Evolutionary conservation across 352 stramenopile species (phyloP).

Genomic region (Pythium brachiatum): DNA sequence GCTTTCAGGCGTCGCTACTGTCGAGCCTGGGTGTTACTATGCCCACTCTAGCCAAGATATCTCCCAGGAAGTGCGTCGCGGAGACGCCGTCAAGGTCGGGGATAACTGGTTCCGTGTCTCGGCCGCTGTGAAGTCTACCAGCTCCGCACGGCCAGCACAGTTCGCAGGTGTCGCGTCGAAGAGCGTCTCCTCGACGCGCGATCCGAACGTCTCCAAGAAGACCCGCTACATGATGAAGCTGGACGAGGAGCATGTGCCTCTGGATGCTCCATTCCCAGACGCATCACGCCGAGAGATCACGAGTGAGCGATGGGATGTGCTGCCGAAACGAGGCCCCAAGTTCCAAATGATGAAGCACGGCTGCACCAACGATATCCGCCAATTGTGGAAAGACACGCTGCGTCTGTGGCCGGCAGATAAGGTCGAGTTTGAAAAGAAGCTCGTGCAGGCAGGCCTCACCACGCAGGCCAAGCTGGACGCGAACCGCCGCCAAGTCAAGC

Average conservation of each 20-base stretch:
- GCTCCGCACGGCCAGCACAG: conserved; percentile 51
- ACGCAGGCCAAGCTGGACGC: conserved; percentile 84
- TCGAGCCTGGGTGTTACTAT: conserved; percentile 73
- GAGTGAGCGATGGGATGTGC: conserved; percentile 69
- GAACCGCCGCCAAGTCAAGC: conserved; percentile 72
- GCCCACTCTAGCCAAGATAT: conserved; percentile 64
- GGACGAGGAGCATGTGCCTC: conserved; percentile 74
- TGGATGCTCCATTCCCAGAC: conserved; percentile 79
- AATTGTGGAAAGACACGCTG: conserved; percentile 79
- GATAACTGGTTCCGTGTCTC: conserved; percentile 85
- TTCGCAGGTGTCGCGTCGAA: conserved; percentile 74
- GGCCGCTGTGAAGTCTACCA: conserved; percentile 71
- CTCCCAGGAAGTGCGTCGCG: conserved; percentile 64
- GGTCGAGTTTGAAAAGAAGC: conserved; percentile 72
- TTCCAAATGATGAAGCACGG: conserved; percentile 82
- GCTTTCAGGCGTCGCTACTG: conserved; percentile 63
- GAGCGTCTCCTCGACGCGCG: conserved; percentile 75
- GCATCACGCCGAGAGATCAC: conserved; percentile 52
- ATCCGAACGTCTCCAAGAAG: conserved; percentile 82
- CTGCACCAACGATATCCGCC: conserved; percentile 82
- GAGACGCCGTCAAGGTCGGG: conserved; percentile 68
- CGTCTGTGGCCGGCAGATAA: conserved; percentile 69
- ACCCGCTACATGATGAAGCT: conserved; percentile 86
- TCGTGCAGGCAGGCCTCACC: conserved; percentile 78
- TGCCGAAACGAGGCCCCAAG: conserved; percentile 68